Base-by-base conservation (phyloP, 768 basidiomycete species). In the Mrakia frigida region DNA sequence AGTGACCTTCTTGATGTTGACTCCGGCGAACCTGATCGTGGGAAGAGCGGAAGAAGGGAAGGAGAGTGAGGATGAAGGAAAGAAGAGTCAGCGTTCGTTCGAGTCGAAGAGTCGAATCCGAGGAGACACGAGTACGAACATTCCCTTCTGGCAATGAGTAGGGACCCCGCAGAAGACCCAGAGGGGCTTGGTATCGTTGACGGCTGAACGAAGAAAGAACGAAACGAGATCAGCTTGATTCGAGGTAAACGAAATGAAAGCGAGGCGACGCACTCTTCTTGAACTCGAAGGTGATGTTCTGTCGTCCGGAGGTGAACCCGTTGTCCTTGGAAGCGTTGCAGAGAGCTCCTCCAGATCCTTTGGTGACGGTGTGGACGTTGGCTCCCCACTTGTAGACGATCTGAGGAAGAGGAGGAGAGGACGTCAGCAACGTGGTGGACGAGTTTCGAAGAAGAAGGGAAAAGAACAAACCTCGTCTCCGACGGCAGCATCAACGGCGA, bases 101-200 rank as follows among this genome's bases (percentile, higher is more conserved):
- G 39, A 14, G 46, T 50, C 18, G 11, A 50, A 50, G 0, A 41
- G 6, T 41, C 39, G 46, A 18, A 18, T 6, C 21, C 46, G 46
- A 50, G 18, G 2, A 21, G 18, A 6, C 11, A 9, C 43, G 11
- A 14, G 46, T 4, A 50, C 46, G 14, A 91, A 93, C 91, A 93
- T 93, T 80, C 91, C 92, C 86, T 91, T 89, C 81, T 88, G 83
- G 82, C 92, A 93, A 82, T 93, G 92, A 28, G 74, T 84, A 61
- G 56, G 53, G n/a, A 88, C 87, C 78, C 85, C 88, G 83, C 91
- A 93, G 86, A 89, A 90, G 88, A 86, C 91, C 88, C 87, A 92
- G 74, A 86, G 86, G n/a, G 90, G 87, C 80, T 88, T 86, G 71
- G 90, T 91, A 83, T 88, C 86, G 83, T 91, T 92, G 83, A 92